Evolutionary conservation across 2,329 filamentous ascomycete genomes (phyloP), one percentile per base, ranked within the genome.

Genomic region (Aureobasidium sp.): DNA sequence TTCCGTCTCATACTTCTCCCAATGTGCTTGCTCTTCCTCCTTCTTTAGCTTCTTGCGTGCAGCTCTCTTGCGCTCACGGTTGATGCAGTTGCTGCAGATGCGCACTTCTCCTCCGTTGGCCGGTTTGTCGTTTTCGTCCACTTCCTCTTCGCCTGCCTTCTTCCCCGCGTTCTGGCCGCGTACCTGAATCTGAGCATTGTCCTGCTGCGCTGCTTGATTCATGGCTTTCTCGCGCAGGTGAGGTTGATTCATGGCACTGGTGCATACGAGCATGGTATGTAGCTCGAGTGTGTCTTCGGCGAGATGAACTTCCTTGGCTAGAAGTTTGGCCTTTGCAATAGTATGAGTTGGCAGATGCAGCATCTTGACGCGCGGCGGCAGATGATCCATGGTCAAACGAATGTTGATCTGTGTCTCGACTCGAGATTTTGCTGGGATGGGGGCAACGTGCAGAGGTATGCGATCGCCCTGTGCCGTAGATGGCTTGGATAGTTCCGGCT

Each of bases 401-500:
- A 97, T 90, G 9, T 89, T 90, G 68, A 97, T 97, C 72, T 97
- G 94, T 0, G 94, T 97, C 77, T 99, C 94, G 20, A 97, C 94
- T 25, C 94, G 87, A 17, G 92, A 96, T 75, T 97, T 97, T 62
- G 73, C 68, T 9, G 71, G 70, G 31, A 74, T 73, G 9, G 72
- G 72, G 29, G 71, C 72, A 55, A 74, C 73, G 61, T 74, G 70
- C 36, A 75, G 62, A 27, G 69, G 66, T 31, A 71, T 73, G 29
- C 68, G 64, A 29, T 71, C 70, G n/a, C 65, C 61, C 6, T 66
- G 65, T 5, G 61, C 49, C 22, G 60, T 62, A 8, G 63, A 34
- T 5, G 58, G 64, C 8, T 64, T 64, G 9, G 64, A 45, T 11
- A 61, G 63, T 25, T 66, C 62, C 34, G 66, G 65, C 25, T 69